Evolutionary conservation across 73 alveolate genomes (phyloP), one percentile per base, ranked within the genome.

Genomic region (Paramecium primaurelia): DNA sequence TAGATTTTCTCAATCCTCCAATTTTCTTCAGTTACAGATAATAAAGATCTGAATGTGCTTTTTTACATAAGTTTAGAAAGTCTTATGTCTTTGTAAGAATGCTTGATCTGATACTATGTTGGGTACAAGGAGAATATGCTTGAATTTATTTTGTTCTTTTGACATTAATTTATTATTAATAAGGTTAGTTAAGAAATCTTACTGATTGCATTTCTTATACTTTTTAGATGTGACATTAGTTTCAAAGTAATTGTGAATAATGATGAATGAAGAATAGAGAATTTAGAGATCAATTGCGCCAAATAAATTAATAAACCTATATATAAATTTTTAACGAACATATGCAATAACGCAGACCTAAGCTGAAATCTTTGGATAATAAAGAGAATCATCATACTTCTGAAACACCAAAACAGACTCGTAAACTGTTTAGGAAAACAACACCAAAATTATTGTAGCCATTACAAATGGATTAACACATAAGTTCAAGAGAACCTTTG

Each of bases 381-480:
- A 73, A 73, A 73, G 87, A 73, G 87, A 73, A 73, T 73, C 47
- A 73, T 37, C 87, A 73, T 20, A 73, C 87, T 37, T 37, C 87
- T 4, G 87, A 73, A 1, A 73, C 58, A 0, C 87, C 87, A 73
- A 18, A 0, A 36, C 87, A 73, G 58, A 73, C 14, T 64, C 84
- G 84, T 10, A 64, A 64, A 64, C 84, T 64, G 25, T 32, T 64
- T 40, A 28, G 84, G 42, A 64, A 64, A 26, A 64, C 49, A 25
- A 11, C 84, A 64, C 84, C 84, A 32, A 64, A 64, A 64, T 7
- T 64, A 64, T 64, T 64, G 47, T 34, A 64, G 47, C 84, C 84
- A 64, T 54, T 54, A 54, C 69, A 54, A 54, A 64, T 64, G 20
- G 47, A 64, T 64, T 64, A 32, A 32, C 25, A 28, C 12, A 28